Evolutionary conservation across 768 basidiomycete species (phyloP).

Genomic region (Nevesoporus exiguus): DNA sequence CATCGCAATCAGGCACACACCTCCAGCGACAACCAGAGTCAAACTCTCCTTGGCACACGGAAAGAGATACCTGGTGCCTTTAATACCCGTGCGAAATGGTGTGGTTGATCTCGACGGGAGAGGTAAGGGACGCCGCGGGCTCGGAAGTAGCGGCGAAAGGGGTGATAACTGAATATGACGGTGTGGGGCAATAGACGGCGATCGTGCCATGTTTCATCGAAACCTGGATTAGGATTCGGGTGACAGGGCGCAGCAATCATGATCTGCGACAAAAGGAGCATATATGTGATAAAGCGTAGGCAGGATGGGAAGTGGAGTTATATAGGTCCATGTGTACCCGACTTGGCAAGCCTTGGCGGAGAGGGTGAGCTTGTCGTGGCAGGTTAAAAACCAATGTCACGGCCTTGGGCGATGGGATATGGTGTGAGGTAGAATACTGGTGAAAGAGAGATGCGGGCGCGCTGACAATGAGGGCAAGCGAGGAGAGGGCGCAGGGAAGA

Average conservation of each 20-base stretch:
- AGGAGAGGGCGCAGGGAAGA: background rate
- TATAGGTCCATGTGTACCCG: background rate
- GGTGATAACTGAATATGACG: background rate
- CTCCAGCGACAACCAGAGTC: background rate
- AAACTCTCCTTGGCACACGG: background rate
- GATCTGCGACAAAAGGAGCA: background rate
- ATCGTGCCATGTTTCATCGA: background rate
- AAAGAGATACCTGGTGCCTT: conserved; percentile 1
- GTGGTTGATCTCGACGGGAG: background rate
- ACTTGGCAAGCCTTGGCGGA: background rate
- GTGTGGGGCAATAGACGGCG: background rate
- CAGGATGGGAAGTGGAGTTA: background rate
- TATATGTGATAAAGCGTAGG: background rate
- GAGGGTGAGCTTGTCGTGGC: background rate
- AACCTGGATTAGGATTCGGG: background rate
- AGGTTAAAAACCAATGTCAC: too few species aligned
- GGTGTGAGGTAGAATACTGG: background rate
- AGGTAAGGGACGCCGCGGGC: background rate
- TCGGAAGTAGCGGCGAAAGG: background rate
- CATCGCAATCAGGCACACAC: conserved; percentile 16
- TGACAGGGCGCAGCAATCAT: background rate
- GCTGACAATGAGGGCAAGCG: background rate
- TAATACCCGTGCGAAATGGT: conserved; percentile 2
- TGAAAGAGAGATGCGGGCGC: background rate
- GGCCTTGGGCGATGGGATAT: background rate